Conservation (phyloP, 805 yeast species). For the Lipomyces yamadae region DNA sequence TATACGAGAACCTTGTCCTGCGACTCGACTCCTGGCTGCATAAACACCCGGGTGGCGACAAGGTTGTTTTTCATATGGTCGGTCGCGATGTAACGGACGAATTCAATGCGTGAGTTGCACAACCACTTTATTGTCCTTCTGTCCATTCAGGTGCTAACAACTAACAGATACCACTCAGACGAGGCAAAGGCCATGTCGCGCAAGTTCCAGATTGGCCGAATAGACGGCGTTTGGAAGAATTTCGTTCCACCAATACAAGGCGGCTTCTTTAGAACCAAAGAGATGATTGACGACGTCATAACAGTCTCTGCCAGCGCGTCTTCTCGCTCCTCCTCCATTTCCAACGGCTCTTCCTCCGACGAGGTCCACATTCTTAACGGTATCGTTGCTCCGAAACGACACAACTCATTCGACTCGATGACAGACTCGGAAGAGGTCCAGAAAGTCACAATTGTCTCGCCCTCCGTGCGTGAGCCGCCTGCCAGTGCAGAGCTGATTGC, state of each 20-base stretch:
- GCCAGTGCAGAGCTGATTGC: conserved; percentile 51
- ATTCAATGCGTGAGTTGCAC: conserved; percentile 60
- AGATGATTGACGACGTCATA: conserved; percentile 8
- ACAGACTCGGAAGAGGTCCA: conserved; percentile 1
- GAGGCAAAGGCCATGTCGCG: conserved; percentile 59
- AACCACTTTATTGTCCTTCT: neutral
- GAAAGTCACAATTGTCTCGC: conserved; percentile 36
- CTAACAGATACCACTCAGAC: conserved; percentile 59
- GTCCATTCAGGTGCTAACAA: neutral
- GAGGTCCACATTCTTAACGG: neutral
- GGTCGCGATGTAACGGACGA: conserved; percentile 93
- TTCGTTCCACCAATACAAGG: conserved; percentile 90
- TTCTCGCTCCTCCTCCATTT: conserved; percentile 17
- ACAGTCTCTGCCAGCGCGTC: conserved; percentile 5
- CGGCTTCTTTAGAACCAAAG: conserved; percentile 51
- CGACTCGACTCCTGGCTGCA: conserved; percentile 72
- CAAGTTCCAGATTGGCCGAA: conserved; percentile 68
- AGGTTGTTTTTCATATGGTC: conserved; percentile 79
- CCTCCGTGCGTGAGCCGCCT: conserved; percentile 25
- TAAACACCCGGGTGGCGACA: conserved; percentile 87
- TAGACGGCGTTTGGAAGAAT: conserved; percentile 71
- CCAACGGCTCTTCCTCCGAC: conserved; percentile 2
- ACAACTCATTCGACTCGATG: conserved; percentile 5
- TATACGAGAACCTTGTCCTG: conserved; percentile 64
- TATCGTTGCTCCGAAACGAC: neutral